Evolutionary conservation across 2,329 filamentous ascomycete species (phyloP).

Genomic region (Ascosphaera aggregata): DNA sequence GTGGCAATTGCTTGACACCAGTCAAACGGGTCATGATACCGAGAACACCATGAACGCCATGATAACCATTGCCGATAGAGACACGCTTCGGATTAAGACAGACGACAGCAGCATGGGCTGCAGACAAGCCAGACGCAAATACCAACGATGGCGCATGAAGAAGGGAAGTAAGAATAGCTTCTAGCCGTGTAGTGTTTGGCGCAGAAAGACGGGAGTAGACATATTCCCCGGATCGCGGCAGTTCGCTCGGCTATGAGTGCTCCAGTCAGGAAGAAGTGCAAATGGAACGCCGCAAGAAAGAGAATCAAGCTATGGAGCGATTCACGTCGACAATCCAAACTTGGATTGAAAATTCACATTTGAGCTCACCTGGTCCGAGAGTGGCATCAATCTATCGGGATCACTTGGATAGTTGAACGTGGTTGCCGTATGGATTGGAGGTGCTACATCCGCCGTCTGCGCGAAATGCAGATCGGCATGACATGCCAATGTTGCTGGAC

Average conservation of each 20-base stretch:
- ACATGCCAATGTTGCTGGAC: conserved; percentile 45
- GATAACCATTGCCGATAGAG: conserved; percentile 68
- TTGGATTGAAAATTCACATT: too few relatives aligned
- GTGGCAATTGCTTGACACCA: conserved; percentile 45
- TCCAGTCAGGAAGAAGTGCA: too few relatives aligned
- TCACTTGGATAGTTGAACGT: conserved; percentile 65
- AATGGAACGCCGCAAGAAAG: too few relatives aligned
- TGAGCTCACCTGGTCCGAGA: conserved; percentile 16
- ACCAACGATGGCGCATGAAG: conserved; percentile 43
- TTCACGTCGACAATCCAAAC: not conserved
- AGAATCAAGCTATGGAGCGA: too few relatives aligned
- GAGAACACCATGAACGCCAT: conserved; percentile 80
- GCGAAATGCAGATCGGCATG: conserved; percentile 66
- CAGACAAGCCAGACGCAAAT: conserved; percentile 66
- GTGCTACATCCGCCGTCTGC: conserved; percentile 55
- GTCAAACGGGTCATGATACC: conserved; percentile 49
- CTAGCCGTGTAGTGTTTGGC: conserved; percentile 65
- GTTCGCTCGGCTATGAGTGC: not conserved
- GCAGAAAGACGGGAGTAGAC: conserved; percentile 64
- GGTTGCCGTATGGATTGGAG: conserved; percentile 73
- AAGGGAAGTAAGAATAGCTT: conserved; percentile 54
- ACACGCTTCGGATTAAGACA: conserved; percentile 62
- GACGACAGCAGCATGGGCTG: conserved; percentile 74
- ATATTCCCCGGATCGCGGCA: conserved; percentile 3
- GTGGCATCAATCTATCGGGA: conserved; percentile 37